These are phyloP conservation scores for Tetradesmus lagerheimii DNA, from an alignment of 139 green algal genomes.

Conservation along the genomic window DNA sequence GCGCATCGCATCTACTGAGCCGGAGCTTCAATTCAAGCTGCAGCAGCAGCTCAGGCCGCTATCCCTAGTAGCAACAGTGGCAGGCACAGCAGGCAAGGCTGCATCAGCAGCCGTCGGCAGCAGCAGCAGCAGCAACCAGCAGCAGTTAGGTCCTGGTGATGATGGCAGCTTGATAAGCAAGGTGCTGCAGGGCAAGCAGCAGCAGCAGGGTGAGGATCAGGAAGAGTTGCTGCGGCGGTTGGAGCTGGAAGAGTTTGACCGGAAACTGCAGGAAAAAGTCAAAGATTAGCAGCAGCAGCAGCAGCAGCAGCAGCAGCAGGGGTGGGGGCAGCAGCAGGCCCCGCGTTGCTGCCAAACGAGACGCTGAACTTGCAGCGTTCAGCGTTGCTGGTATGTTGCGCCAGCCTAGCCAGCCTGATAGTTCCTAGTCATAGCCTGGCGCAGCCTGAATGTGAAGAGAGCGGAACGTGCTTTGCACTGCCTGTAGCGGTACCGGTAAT, in stretches of 20 bases:
- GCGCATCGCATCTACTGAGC: constrained; percentile 55
- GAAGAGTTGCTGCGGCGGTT: neutral
- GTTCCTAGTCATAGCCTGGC: no score
- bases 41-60: constrained; percentile 37
- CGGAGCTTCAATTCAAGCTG: constrained; percentile 29
- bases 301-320: neutral
- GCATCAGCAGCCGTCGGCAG: neutral
- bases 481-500: no score
- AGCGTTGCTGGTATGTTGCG: no score
- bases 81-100: neutral
- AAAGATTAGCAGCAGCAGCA: neutral
- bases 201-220: neutral
- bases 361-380: no score
- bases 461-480: no score
- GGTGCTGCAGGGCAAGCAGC: neutral
- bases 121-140: constrained; percentile 4
- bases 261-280: neutral
- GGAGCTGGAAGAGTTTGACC: constrained; percentile 42
- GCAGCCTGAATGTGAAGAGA: no score
- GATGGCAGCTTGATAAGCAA: neutral
- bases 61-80: neutral
- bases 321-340: neutral
- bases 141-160: neutral
- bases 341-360: no score
- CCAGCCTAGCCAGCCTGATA: no score